Evolutionary conservation across 345 rosid species (phyloP).

Genomic region (Camelina hispida): DNA sequence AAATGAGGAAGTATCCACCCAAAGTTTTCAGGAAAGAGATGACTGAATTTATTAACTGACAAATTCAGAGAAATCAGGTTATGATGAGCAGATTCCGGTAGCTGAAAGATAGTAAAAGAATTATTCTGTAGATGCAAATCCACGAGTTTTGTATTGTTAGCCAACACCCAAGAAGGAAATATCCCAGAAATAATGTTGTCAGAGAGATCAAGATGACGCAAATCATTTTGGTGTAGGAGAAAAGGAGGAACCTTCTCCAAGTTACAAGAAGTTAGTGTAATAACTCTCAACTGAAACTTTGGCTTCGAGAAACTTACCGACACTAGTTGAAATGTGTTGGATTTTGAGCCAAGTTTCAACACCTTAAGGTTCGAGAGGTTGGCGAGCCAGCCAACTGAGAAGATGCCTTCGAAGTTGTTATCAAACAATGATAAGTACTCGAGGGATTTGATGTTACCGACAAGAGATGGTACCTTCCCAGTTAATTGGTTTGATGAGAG

Average conservation of each 20-base stretch:
- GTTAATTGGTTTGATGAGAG: too few relatives aligned
- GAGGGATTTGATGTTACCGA: too few relatives aligned
- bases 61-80: too few relatives aligned
- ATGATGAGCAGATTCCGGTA: not conserved
- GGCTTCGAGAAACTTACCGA: not conserved
- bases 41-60: not conserved
- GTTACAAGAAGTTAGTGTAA: not conserved
- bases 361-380: not conserved
- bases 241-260: not conserved
- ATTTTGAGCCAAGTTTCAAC: not conserved
- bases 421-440: too few relatives aligned
- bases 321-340: not conserved
- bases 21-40: not conserved
- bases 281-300: not conserved
- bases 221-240: not conserved
- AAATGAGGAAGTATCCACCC: not conserved
- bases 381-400: not conserved
- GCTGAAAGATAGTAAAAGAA: not conserved
- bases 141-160: not conserved
- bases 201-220: not conserved
- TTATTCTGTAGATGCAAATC: not conserved
- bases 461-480: too few relatives aligned
- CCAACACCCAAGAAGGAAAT: not conserved
- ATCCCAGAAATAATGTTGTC: not conserved
- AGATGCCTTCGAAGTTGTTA: not conserved